Evolutionary conservation across 257 asterid genomes (phyloP).

Genomic region (Solanum sitiens): DNA sequence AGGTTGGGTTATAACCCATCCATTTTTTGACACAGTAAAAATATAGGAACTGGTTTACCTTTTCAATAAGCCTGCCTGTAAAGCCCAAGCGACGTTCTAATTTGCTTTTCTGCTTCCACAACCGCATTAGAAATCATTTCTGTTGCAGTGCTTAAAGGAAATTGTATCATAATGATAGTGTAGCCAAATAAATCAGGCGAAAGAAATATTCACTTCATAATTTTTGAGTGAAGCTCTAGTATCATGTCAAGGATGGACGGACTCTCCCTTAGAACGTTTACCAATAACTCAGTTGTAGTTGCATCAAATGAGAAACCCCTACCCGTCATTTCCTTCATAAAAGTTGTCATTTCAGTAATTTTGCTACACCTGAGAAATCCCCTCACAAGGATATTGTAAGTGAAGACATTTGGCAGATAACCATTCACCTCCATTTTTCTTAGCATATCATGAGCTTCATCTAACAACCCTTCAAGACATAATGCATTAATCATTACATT

Average conservation of each 20-base stretch:
- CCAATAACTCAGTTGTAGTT: neutral
- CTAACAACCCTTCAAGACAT: neutral
- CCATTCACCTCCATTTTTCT: neutral
- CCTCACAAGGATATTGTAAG: neutral
- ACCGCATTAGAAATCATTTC: too few relatives aligned
- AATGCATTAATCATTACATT: neutral
- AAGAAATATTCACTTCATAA: neutral
- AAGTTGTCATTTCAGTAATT: neutral
- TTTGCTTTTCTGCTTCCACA: too few relatives aligned
- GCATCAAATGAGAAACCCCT: neutral
- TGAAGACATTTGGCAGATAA: neutral
- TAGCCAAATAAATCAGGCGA: too few relatives aligned
- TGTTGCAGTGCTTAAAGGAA: too few relatives aligned
- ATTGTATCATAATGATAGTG: too few relatives aligned
- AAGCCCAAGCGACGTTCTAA: too few relatives aligned
- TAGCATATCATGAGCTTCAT: constrained; percentile 1
- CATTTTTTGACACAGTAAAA: too few relatives aligned
- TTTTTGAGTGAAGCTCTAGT: neutral
- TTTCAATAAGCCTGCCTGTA: too few relatives aligned
- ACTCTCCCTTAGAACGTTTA: neutral
- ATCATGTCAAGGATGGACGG: neutral
- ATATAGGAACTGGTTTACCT: too few relatives aligned
- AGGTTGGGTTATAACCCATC: too few relatives aligned
- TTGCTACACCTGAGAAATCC: neutral
- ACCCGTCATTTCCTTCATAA: constrained; percentile 4